Evolutionary conservation across 805 yeast genomes (phyloP).

Genomic region (Candida ipomoeae): DNA sequence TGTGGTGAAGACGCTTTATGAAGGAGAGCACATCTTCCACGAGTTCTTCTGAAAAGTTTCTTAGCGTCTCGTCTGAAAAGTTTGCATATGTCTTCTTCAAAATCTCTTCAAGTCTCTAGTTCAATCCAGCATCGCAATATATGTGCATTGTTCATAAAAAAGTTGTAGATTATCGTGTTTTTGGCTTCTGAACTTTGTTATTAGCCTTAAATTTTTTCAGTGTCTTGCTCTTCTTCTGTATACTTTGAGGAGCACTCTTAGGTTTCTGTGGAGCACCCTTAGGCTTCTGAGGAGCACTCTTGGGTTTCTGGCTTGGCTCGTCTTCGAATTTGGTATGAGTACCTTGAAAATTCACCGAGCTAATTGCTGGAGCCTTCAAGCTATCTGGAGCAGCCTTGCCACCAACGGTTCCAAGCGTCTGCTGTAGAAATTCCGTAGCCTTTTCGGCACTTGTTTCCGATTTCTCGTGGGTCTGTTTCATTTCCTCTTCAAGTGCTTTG

Average conservation of each 20-base stretch:
- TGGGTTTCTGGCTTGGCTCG: conserved; percentile 1
- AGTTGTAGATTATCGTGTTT: neutral
- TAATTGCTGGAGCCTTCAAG: conserved; percentile 46
- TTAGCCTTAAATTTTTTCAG: neutral
- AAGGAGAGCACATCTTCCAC: conserved; percentile 58
- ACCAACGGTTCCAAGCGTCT: conserved; percentile 39
- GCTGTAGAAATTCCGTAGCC: conserved; percentile 44
- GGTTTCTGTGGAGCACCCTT: neutral
- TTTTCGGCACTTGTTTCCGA: conserved; percentile 25
- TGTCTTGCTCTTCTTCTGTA: neutral
- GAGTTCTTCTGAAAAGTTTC: conserved; percentile 26
- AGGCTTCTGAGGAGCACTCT: neutral
- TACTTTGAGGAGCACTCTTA: neutral
- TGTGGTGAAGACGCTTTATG: conserved; percentile 52
- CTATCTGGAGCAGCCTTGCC: conserved; percentile 28
- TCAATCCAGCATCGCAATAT: neutral
- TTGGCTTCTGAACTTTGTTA: conserved; percentile 5
- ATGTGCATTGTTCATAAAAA: neutral
- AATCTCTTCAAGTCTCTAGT: neutral
- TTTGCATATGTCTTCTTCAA: neutral
- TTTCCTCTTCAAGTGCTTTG: conserved; percentile 33
- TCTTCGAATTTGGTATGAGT: conserved; percentile 49
- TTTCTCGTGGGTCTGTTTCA: conserved; percentile 16
- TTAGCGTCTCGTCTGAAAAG: too few species aligned
- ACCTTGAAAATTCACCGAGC: conserved; percentile 48